Conservation (phyloP, 345 rosid genomes). For the Pistacia integerrima region DNA sequence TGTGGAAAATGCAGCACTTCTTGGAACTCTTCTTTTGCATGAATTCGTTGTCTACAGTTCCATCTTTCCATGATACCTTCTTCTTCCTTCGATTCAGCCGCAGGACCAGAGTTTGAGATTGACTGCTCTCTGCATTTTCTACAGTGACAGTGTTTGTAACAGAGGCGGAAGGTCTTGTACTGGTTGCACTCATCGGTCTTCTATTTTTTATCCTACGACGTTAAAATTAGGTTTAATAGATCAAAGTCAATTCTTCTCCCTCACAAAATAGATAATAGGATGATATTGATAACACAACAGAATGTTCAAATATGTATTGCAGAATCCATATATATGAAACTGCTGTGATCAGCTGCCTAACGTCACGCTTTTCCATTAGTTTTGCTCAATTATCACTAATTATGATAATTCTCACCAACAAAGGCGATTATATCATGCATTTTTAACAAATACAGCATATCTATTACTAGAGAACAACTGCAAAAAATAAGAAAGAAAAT, state of each 20-base stretch:
- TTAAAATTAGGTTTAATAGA: neutral
- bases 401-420: neutral
- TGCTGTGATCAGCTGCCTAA: neutral
- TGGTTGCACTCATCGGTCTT: slow-evolving; percentile 32
- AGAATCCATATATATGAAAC: neutral
- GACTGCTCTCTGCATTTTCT: slow-evolving; percentile 31
- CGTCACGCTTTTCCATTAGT: neutral
- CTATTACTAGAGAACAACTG: no score
- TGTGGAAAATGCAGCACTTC: slow-evolving; percentile 97
- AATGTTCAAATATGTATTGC: neutral
- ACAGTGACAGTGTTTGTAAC: slow-evolving; percentile 55
- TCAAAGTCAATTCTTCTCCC: neutral
- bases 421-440: neutral
- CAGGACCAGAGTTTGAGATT: slow-evolving; percentile 57
- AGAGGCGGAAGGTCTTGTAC: slow-evolving; percentile 35
- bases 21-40: slow-evolving; percentile 97
- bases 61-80: slow-evolving; percentile 94
- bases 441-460: no score
- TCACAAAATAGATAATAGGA: neutral
- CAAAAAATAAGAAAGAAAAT: no score
- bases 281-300: neutral
- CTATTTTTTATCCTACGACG: neutral
- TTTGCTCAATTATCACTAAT: neutral
- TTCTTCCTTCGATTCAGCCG: slow-evolving; percentile 73
- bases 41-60: slow-evolving; percentile 93